These are phyloP conservation scores for Penicillium sp. DNA, from an alignment of 2,329 filamentous ascomycete genomes.

Conservation along the genomic window DNA sequence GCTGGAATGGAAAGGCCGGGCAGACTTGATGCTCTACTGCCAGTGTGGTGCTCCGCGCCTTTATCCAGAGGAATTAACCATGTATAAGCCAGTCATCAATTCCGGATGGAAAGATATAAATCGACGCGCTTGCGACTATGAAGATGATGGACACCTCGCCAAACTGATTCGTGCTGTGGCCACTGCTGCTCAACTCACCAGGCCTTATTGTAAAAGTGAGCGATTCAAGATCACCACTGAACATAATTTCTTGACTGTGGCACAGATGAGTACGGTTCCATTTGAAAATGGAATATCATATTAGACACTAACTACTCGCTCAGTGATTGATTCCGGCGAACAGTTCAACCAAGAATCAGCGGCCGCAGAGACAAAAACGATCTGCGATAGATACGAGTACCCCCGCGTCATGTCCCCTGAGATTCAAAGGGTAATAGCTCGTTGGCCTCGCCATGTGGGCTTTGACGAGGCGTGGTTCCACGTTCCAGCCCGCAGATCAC, in stretches of 20 bases:
- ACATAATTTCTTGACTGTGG: not conserved
- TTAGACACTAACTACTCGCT: not conserved
- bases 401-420: conserved; percentile 11
- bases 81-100: not conserved
- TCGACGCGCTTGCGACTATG: conserved; percentile 15
- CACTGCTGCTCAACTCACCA: conserved; percentile 7
- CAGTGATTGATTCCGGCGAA: conserved; percentile 2
- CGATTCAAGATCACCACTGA: not conserved
- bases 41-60: conserved; percentile 9
- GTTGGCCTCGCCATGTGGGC: conserved; percentile 19
- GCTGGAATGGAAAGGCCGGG: conserved; percentile 20
- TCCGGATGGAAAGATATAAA: not conserved
- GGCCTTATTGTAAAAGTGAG: not conserved
- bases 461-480: conserved; percentile 19
- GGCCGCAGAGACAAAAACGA: conserved; percentile 9
- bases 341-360: conserved; percentile 13
- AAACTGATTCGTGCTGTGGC: conserved; percentile 18
- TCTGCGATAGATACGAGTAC: conserved; percentile 12
- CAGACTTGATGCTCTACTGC: conserved; percentile 17
- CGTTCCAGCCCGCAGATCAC: conserved; percentile 14
- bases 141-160: conserved; percentile 17
- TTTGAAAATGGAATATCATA: not conserved
- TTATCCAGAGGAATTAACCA: conserved; percentile 1
- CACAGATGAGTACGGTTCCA: not conserved
- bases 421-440: conserved; percentile 17